A percentile compares a stretch with the other conserved stretches of the same genome.
phyloP scores from a whole-genome alignment of 1,284 basidiomycete genomes.

The Melampsora americana region DNA sequence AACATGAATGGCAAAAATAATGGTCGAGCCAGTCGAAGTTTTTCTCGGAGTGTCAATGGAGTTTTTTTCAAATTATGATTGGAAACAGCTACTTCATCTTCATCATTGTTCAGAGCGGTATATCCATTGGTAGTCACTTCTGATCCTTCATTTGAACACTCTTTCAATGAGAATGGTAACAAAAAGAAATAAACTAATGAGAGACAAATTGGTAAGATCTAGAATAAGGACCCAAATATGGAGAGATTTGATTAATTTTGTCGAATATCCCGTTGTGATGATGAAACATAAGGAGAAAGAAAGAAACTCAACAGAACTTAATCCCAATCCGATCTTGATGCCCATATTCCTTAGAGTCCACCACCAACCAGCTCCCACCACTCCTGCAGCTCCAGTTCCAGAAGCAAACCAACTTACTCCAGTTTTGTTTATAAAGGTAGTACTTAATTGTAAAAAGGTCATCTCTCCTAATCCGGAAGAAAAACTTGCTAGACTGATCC shows the following conservation, averaged over 20 bases:
- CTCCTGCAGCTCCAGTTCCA: conserved; percentile 89
- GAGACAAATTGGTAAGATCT: conserved; percentile 75
- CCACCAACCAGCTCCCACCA: conserved; percentile 89
- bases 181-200: conserved; percentile 71
- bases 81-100: conserved; percentile 74
- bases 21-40: conserved; percentile 49
- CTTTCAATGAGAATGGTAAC: conserved; percentile 60
- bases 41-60: conserved; percentile 45
- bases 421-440: conserved; percentile 58
- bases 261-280: background rate
- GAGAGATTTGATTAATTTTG: background rate
- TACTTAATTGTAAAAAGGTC: conserved; percentile 89
- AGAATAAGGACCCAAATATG: conserved; percentile 16
- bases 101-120: conserved; percentile 66
- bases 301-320: conserved; percentile 56
- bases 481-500: conserved; percentile 85
- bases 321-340: conserved; percentile 73
- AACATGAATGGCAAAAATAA: conserved; percentile 50
- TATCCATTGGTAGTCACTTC: background rate
- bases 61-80: conserved; percentile 60
- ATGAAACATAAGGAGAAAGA: conserved; percentile 59
- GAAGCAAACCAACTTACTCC: conserved; percentile 56
- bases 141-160: background rate
- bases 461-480: conserved; percentile 88
- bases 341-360: conserved; percentile 86